Evolutionary conservation across 2,329 filamentous ascomycete genomes (phyloP), one percentile per base, ranked within the genome.

Genomic region (Trichoderma cornu-damae): DNA sequence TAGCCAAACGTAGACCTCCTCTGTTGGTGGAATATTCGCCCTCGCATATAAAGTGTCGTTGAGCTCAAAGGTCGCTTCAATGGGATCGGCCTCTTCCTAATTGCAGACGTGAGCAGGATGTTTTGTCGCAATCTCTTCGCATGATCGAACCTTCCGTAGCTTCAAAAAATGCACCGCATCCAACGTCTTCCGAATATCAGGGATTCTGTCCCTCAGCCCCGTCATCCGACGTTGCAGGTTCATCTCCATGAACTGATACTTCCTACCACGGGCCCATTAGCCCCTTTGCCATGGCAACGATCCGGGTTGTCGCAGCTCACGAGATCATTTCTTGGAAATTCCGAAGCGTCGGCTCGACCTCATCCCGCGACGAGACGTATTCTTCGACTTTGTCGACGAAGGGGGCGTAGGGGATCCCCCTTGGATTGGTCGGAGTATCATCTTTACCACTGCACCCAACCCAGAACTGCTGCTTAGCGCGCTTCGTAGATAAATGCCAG

Each of bases 201-300:
- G 94, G 64, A 99, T 91, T 78, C 97, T 99, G 69, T 96, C 92
- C 68, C 87, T 89, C 57, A 99, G 77, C 2, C 92, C 91, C 3
- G 81, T 79, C 53, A 89, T 87, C 47, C 94, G 84, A 62, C 90
- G 83, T 72, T 96, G 88, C 59, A 94, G 89, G 73, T 96, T 97
- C 70, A 88, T 79, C 76, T 97, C 91, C 94, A 99, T 99, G 76
- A 97, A 99, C 73, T 97, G 94, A 77, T 99, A 99, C 81, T 99
- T 99, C 66, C 91, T 96, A 70, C 71, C 54, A 38, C 54, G 54
- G 58, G 58, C 58, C 37, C 32, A 58, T 60, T 58, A 60, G 53
- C 54, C 54, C 56, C 49, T 44, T 50, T 53, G 18, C 58, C 40
- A 43, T 35, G 20, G 42, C 34, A 47, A 28, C 40, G 28, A 22